phyloP scores from a whole-genome alignment of 176 grass and related monocot genomes.

The Tillandsia leiboldiana region DNA sequence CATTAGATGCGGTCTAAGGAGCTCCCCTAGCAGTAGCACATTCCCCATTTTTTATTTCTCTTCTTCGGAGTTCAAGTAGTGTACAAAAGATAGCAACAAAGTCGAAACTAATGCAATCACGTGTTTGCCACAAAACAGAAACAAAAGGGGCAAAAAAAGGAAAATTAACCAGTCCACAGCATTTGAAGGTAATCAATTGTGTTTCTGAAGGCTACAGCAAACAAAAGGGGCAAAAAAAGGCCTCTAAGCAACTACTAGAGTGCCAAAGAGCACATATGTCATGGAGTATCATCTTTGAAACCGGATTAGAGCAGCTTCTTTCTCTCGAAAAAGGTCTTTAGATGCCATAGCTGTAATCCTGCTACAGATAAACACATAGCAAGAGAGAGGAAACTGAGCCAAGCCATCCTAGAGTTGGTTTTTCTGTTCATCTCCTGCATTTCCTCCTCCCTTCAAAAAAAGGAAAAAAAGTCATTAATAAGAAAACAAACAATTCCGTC shows the following conservation, averaged over 20 bases:
- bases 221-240: background rate
- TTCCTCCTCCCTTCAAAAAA: constrained; percentile 69
- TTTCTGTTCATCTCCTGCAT: constrained; percentile 88
- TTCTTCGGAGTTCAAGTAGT: too few relatives aligned
- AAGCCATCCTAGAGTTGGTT: constrained; percentile 89
- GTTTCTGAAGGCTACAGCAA: background rate
- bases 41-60: too few relatives aligned
- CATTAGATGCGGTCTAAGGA: too few relatives aligned
- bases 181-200: background rate
- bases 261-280: background rate
- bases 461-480: background rate
- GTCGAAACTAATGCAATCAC: too few relatives aligned
- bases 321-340: constrained; percentile 97
- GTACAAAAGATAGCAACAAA: too few relatives aligned
- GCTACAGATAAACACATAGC: constrained; percentile 68
- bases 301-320: constrained; percentile 77
- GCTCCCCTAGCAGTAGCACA: too few relatives aligned
- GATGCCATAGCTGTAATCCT: constrained; percentile 82
- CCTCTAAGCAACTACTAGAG: background rate
- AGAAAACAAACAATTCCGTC: background rate
- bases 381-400: constrained; percentile 80
- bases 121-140: too few relatives aligned
- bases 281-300: background rate
- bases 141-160: background rate
- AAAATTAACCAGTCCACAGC: background rate